phyloP scores from a whole-genome alignment of 352 stramenopile genomes.

The Globisporangium irregulare region DNA sequence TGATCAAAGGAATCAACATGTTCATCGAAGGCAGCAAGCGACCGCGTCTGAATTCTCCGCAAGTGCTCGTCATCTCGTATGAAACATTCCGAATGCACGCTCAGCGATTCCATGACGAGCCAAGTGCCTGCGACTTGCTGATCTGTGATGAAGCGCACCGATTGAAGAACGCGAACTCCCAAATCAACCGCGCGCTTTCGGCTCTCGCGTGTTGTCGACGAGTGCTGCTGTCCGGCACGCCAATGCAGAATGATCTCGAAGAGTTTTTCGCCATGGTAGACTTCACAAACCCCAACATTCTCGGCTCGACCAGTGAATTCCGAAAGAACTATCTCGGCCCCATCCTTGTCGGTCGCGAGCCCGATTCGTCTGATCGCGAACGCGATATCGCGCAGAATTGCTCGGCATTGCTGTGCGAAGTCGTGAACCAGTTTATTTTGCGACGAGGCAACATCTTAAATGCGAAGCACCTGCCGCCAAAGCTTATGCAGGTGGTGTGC shows the following conservation, averaged over 20 bases:
- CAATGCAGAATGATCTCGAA: conserved; percentile 98
- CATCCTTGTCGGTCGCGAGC: conserved; percentile 89
- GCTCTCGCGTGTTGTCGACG: conserved; percentile 87
- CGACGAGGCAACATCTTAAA: conserved; percentile 98
- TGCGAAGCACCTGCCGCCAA: conserved; percentile 96
- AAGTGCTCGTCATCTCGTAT: conserved; percentile 88
- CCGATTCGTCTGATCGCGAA: conserved; percentile 85
- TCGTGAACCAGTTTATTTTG: conserved; percentile 99
- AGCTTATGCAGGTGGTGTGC: conserved; percentile 98
- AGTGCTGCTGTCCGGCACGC: conserved; percentile 96
- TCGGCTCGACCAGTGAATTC: conserved; percentile 88
- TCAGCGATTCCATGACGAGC: conserved; percentile 85
- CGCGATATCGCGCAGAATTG: conserved; percentile 73
- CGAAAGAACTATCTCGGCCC: conserved; percentile 89
- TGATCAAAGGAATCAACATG: conserved; percentile 80
- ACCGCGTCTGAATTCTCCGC: conserved; percentile 43
- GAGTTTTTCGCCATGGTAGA: conserved; percentile 99
- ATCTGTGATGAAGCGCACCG: conserved; percentile 99
- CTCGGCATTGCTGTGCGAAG: conserved; percentile 94
- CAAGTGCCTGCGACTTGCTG: conserved; percentile 91
- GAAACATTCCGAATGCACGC: conserved; percentile 94
- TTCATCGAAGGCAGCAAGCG: conserved; percentile 83
- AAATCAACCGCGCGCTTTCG: conserved; percentile 85
- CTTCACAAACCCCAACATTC: conserved; percentile 86
- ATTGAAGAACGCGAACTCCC: conserved; percentile 97